Conservation (phyloP, 148 eudicot genomes). For the Pouteria glomerata region DNA sequence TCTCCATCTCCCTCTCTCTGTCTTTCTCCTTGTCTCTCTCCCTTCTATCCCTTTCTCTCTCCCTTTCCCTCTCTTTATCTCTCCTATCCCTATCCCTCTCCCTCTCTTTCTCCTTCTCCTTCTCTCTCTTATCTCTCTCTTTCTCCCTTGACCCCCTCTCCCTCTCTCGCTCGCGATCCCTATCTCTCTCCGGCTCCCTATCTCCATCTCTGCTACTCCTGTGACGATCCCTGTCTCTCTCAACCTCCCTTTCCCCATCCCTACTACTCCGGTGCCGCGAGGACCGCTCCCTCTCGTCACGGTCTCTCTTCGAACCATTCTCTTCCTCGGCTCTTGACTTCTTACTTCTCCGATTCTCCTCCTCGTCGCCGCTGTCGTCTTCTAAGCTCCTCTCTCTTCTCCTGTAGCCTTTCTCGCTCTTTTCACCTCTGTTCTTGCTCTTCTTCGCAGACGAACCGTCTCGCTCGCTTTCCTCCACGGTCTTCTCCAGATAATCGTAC, state of each 20-base stretch:
- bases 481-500: conserved; percentile 86
- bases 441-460: conserved; percentile 29
- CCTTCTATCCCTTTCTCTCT: conserved; percentile 11
- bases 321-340: conserved; percentile 39
- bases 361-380: conserved; percentile 21
- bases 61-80: conserved; percentile 19
- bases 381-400: conserved; percentile 33
- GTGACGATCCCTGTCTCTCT: conserved; percentile 18
- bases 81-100: conserved; percentile 23
- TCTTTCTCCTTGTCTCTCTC: conserved; percentile 7
- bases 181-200: conserved; percentile 18
- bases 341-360: conserved; percentile 29
- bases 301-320: conserved; percentile 23
- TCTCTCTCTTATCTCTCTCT: conserved; percentile 17
- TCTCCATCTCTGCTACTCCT: conserved; percentile 15
- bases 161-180: conserved; percentile 19
- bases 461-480: conserved; percentile 51
- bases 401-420: conserved; percentile 47
- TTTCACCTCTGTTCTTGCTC: conserved; percentile 26
- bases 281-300: conserved; percentile 18
- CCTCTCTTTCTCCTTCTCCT: conserved; percentile 12
- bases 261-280: conserved; percentile 22
- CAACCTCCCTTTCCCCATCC: conserved; percentile 17
- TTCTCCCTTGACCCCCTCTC: conserved; percentile 21
- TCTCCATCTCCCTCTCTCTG: conserved; percentile 23